Percentiles rank a stretch among this genome's conserved stretches.
These are phyloP conservation scores for Candida railenensis DNA, from an alignment of 805 yeast species.

Conservation along the genomic window DNA sequence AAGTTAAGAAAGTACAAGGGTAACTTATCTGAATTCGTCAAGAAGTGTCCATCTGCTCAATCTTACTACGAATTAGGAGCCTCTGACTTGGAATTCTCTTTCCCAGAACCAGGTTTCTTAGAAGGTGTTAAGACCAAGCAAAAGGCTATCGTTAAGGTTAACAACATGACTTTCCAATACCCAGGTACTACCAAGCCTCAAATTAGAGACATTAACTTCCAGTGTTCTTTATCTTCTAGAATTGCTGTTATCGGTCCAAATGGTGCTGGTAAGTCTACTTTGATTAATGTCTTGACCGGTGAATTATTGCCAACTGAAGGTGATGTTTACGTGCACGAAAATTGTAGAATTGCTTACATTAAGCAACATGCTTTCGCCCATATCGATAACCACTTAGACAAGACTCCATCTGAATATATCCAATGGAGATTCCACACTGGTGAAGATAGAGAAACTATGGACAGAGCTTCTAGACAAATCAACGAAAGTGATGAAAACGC, in stretches of 20 bases:
- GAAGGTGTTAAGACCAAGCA: slow-evolving; percentile 99
- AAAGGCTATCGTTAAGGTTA: slow-evolving; percentile 98
- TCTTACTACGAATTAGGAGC: slow-evolving; percentile 99
- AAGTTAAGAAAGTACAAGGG: slow-evolving; percentile 99
- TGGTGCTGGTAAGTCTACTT: slow-evolving; percentile 99
- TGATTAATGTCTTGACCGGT: slow-evolving; percentile 98
- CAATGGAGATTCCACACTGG: slow-evolving; percentile 99
- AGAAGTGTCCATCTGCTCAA: slow-evolving; percentile 98
- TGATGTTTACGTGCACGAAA: slow-evolving; percentile 99
- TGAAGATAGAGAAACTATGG: slow-evolving; percentile 99
- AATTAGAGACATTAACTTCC: slow-evolving; percentile 88
- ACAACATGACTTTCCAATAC: slow-evolving; percentile 98
- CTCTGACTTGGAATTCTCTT: slow-evolving; percentile 91
- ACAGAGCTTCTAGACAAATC: slow-evolving; percentile 98
- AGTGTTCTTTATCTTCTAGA: slow-evolving; percentile 98
- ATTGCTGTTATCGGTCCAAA: slow-evolving; percentile 99
- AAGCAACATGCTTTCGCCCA: slow-evolving; percentile 99
- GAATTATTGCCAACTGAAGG: slow-evolving; percentile 97
- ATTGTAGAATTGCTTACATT: slow-evolving; percentile 99
- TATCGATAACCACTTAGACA: slow-evolving; percentile 97
- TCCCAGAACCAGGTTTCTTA: slow-evolving; percentile 99
- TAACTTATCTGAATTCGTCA: slow-evolving; percentile 98
- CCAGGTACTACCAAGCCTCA: slow-evolving; percentile 99
- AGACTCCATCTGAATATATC: slow-evolving; percentile 99
- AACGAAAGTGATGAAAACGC: slow-evolving; percentile 95